Base-by-base conservation (phyloP, 2,329 filamentous ascomycete genomes). In the Curvularia lunata region DNA sequence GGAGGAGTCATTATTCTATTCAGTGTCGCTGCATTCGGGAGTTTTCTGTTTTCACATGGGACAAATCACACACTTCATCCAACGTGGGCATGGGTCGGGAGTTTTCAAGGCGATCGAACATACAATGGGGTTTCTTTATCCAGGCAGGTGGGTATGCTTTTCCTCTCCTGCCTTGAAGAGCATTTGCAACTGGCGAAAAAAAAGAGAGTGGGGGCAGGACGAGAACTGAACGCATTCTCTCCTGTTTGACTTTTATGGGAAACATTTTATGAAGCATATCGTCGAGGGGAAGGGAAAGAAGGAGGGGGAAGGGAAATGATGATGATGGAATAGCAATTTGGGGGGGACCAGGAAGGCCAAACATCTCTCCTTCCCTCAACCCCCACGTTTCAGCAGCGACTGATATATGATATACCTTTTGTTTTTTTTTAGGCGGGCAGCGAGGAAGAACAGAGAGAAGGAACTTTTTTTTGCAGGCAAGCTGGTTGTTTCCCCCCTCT, bases 71-170 rank as follows among this genome's bases (percentile, higher is more conserved):
- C 23, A 6, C 23, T 4, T 30, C 38, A 37, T 47, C 18, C 8
- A 21, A 23, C 10, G 40, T 9, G 13, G 54, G 54, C 54, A 57
- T 57, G 54, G 43, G 13, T 43, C 19, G 47, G 54, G 49, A 47
- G 50, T 57, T 57, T 52, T 4, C 8, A 12, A 21, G 25, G 25
- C n/a, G 25, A 30, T 28, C 42, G 21, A 37, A 43, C 48, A 47
- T 41, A 47, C 21, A 52, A n/a, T 16, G 21, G 21, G 41, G 41
- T 10, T 27, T 28, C 21, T 41, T 21, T 9, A 18, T 45, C 25
- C 23, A 27, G 42, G 23, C 25, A 45, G 16, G 19, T 13, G 25
- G 23, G 42, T 9, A 7, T 28, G n/a, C 10, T 23, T 19, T 52
- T 37, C 28, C 28, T 23, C 37, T 38, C 21, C 25, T 38, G n/a